phyloP scores from a whole-genome alignment of 1,284 basidiomycete genomes.

The Ustilago crameri region DNA sequence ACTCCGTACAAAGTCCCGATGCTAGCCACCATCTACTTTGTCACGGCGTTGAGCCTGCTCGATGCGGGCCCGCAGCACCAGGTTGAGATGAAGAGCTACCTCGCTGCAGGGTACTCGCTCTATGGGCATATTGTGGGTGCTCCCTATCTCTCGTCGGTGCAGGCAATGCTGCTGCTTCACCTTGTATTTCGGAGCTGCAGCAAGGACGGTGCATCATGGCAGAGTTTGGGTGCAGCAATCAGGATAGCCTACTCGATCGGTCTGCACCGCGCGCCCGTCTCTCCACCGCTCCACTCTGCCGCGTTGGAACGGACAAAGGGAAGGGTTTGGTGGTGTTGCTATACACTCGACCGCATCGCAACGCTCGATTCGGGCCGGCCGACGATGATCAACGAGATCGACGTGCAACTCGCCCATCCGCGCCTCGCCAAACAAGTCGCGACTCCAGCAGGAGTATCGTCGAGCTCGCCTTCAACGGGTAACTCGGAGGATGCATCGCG shows the following conservation, averaged over 20 bases:
- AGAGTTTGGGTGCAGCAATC: slow-evolving; percentile 9
- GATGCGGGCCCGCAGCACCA: slow-evolving; percentile 4
- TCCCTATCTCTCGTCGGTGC: slow-evolving; percentile 14
- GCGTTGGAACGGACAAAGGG: slow-evolving; percentile 9
- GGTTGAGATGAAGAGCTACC: neutral
- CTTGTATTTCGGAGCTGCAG: slow-evolving; percentile 1
- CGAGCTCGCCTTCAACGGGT: neutral
- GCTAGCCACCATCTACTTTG: slow-evolving; percentile 11
- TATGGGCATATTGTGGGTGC: slow-evolving; percentile 12
- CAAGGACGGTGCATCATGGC: slow-evolving; percentile 17
- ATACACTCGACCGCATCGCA: slow-evolving; percentile 13
- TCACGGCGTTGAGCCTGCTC: slow-evolving; percentile 3
- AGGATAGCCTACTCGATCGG: slow-evolving; percentile 16
- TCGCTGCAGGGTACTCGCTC: slow-evolving; percentile 9
- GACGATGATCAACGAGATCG: slow-evolving; percentile 12
- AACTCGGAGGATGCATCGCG: too few relatives aligned
- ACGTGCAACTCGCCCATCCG: neutral
- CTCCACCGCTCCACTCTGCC: slow-evolving; percentile 11
- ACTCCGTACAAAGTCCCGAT: slow-evolving; percentile 9
- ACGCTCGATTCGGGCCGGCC: slow-evolving; percentile 15
- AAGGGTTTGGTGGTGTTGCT: slow-evolving; percentile 18
- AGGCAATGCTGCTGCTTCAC: slow-evolving; percentile 10
- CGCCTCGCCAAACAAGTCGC: neutral
- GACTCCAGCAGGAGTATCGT: neutral
- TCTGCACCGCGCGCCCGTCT: slow-evolving; percentile 7